phyloP scores from a whole-genome alignment of 2,329 filamentous ascomycete species.

The Setomelanomma holmii region DNA sequence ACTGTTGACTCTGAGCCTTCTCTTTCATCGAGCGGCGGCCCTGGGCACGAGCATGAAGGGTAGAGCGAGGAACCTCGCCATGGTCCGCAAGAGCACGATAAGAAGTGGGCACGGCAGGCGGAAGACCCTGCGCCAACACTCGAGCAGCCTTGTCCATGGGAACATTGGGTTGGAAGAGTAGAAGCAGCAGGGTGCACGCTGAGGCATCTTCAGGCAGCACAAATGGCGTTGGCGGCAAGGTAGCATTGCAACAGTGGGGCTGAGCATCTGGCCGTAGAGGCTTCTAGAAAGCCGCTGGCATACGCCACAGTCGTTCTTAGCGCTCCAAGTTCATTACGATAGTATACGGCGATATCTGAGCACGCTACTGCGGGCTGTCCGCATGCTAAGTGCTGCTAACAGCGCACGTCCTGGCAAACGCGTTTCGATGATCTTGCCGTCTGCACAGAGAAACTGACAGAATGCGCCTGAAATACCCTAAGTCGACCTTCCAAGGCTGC shows the following conservation, averaged over 20 bases:
- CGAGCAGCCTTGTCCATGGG: slow-evolving; percentile 1
- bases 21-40: slow-evolving; percentile 34
- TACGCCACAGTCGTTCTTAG: background rate
- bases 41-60: slow-evolving; percentile 26
- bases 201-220: too few species aligned
- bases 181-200: background rate
- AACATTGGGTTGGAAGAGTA: background rate
- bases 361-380: background rate
- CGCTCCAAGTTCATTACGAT: too few species aligned
- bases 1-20: slow-evolving; percentile 38
- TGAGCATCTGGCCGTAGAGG: background rate
- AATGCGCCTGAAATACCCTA: slow-evolving; percentile 8
- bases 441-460: slow-evolving; percentile 13
- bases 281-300: background rate
- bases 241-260: too few species aligned
- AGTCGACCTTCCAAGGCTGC: slow-evolving; percentile 8
- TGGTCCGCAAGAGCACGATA: slow-evolving; percentile 8
- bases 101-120: background rate
- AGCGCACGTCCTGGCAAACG: slow-evolving; percentile 5
- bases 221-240: too few species aligned
- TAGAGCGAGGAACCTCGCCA: slow-evolving; percentile 11
- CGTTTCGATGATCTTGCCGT: slow-evolving; percentile 11
- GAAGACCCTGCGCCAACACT: slow-evolving; percentile 16
- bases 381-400: slow-evolving; percentile 6
- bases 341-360: too few species aligned